A percentile compares a stretch with the other conserved stretches of the same genome.
Evolutionary conservation across 306 rosid species (phyloP).

Genomic region (Glycine tomentella): DNA sequence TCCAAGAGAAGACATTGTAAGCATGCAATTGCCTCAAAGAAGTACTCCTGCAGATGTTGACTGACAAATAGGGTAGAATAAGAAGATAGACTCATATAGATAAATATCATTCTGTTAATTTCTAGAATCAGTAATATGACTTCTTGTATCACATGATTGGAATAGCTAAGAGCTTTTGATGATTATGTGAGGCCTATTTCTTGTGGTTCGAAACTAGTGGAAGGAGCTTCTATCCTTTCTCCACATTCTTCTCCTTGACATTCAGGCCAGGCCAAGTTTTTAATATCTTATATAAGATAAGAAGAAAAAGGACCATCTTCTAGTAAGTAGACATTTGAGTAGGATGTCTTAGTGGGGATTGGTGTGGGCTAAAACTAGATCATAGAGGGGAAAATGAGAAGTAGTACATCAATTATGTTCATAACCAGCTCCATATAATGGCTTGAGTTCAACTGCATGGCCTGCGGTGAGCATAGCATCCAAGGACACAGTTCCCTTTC

Average conservation of each 20-base stretch:
- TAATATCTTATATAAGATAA: no score
- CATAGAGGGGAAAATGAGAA: conserved; percentile 16
- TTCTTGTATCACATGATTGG: conserved; percentile 31
- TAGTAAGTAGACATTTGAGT: conserved; percentile 35
- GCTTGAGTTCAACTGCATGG: conserved; percentile 19
- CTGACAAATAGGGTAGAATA: conserved; percentile 46
- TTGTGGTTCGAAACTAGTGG: not conserved
- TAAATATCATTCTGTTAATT: conserved; percentile 34
- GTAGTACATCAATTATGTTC: conserved; percentile 2
- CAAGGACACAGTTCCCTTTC: conserved; percentile 34
- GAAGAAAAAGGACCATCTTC: no score
- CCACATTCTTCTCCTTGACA: no score
- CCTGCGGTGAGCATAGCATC: conserved; percentile 50
- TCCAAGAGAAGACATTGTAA: not conserved
- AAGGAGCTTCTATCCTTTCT: no score
- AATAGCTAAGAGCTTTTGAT: conserved; percentile 18
- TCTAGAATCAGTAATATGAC: conserved; percentile 38
- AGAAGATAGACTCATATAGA: conserved; percentile 29
- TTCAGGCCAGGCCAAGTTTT: no score
- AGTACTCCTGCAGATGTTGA: conserved; percentile 58
- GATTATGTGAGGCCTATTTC: not conserved
- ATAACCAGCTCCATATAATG: not conserved
- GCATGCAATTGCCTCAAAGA: conserved; percentile 94
- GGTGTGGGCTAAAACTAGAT: conserved; percentile 45
- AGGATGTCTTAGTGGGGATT: not conserved